These are phyloP conservation scores for Fusarium aywerte DNA, from an alignment of 2,329 filamentous ascomycete genomes.

Conservation along the genomic window DNA sequence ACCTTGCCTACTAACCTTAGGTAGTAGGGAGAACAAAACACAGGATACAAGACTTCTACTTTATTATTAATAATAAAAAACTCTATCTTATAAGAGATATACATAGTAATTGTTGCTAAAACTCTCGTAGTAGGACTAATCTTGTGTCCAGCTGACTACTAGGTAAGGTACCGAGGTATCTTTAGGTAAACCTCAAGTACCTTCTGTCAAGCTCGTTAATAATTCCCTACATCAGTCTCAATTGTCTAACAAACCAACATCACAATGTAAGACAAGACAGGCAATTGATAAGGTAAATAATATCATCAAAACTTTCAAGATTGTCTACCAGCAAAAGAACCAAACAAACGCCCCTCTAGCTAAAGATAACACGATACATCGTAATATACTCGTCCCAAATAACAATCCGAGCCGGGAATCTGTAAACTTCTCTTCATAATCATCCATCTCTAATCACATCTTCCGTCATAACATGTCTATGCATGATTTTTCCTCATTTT, in stretches of 20 bases:
- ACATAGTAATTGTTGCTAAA: no score
- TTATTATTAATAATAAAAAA: no score
- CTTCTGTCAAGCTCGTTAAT: slow-evolving; percentile 16
- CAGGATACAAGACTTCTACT: no score
- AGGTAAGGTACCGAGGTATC: not conserved
- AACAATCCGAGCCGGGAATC: slow-evolving; percentile 35
- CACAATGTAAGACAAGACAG: not conserved
- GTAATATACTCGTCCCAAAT: slow-evolving; percentile 44
- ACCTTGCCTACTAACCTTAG: no score
- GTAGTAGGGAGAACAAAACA: no score
- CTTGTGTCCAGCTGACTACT: no score
- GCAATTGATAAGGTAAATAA: not conserved
- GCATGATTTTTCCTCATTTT: slow-evolving; percentile 15
- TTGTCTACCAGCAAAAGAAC: slow-evolving; percentile 36
- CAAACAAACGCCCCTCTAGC: slow-evolving; percentile 42
- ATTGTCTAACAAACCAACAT: slow-evolving; percentile 3
- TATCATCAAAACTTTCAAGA: slow-evolving; percentile 34
- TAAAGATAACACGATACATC: slow-evolving; percentile 43
- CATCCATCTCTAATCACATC: slow-evolving; percentile 34
- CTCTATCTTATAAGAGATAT: no score
- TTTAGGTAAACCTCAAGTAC: not conserved
- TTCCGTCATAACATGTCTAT: slow-evolving; percentile 32
- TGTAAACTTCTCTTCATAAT: slow-evolving; percentile 42
- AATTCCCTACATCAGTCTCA: slow-evolving; percentile 14
- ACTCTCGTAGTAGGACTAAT: no score